Percentiles rank a stretch among this genome's conserved stretches.
These are phyloP conservation scores for Amauroascus niger DNA, from an alignment of 2,329 filamentous ascomycete species.

Conservation along the genomic window DNA sequence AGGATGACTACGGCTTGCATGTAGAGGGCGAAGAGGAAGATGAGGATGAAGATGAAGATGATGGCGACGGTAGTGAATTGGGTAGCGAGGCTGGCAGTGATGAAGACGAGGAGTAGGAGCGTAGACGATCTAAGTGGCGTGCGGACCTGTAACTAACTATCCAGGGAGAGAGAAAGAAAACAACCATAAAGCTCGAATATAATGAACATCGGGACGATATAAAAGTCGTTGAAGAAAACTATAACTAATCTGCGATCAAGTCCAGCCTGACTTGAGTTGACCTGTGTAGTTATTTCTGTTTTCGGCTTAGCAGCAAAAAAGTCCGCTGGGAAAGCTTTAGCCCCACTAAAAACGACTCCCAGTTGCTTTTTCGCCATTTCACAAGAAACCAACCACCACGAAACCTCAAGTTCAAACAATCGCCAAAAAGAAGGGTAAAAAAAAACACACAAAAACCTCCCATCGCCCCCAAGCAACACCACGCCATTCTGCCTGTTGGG, in stretches of 20 bases:
- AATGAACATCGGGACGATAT: no score
- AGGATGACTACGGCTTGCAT: conserved; percentile 80
- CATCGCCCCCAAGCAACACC: no score
- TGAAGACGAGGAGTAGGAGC: conserved; percentile 2
- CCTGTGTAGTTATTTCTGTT: no score
- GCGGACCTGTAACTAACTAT: not conserved
- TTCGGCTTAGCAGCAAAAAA: conserved; percentile 4
- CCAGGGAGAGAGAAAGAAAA: not conserved
- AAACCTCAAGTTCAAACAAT: no score
- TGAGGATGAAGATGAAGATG: conserved; percentile 52
- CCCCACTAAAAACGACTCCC: conserved; percentile 6
- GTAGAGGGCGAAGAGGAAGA: conserved; percentile 49
- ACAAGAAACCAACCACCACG: no score
- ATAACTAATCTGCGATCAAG: no score
- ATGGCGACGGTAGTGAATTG: conserved; percentile 42
- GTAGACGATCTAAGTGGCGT: not conserved
- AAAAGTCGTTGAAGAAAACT: no score
- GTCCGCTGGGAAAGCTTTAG: not conserved
- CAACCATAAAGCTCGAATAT: not conserved
- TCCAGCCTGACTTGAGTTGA: no score
- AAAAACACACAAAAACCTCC: no score
- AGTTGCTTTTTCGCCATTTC: conserved; percentile 3
- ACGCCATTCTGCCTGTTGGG: not conserved
- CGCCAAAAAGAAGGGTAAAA: no score
- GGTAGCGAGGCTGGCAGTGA: conserved; percentile 1